Conservation (phyloP, 345 rosid species). For the Acer yangbiense region DNA sequence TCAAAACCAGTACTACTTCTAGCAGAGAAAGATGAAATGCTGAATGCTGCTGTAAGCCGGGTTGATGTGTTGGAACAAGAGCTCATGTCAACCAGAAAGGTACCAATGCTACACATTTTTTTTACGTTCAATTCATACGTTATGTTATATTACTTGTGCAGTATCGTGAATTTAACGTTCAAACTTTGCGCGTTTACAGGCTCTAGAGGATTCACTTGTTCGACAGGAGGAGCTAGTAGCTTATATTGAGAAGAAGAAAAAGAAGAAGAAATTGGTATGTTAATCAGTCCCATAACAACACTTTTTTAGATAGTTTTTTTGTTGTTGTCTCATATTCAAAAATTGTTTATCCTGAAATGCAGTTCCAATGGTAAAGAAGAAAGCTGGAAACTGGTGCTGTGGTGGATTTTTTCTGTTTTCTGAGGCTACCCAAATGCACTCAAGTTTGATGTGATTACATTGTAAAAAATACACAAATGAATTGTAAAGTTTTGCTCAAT, state of each 20-base stretch:
- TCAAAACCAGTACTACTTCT: slow-evolving; percentile 57
- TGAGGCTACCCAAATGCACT: slow-evolving; percentile 26
- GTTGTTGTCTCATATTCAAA: slow-evolving; percentile 3
- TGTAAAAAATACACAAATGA: slow-evolving; percentile 14
- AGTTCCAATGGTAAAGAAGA: slow-evolving; percentile 49
- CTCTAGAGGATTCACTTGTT: slow-evolving; percentile 70
- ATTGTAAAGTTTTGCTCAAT: slow-evolving; percentile 20
- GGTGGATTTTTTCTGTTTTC: slow-evolving; percentile 14
- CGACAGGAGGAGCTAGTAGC: slow-evolving; percentile 76
- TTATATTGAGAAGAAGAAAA: slow-evolving; percentile 83
- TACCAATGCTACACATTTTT: slow-evolving; percentile 16
- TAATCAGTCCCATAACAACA: not conserved
- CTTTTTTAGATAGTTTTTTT: not conserved
- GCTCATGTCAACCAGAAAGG: slow-evolving; percentile 81
- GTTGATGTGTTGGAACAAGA: slow-evolving; percentile 78
- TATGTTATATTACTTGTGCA: too few species aligned
- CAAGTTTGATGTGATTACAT: slow-evolving; percentile 16
- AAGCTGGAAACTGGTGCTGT: slow-evolving; percentile 19
- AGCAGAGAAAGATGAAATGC: slow-evolving; percentile 80
- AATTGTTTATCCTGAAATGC: slow-evolving; percentile 27
- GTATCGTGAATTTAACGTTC: not conserved
- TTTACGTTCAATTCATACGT: not conserved
- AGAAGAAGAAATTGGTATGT: slow-evolving; percentile 71
- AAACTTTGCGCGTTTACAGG: slow-evolving; percentile 40
- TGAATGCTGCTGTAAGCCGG: slow-evolving; percentile 66